Conservation (phyloP, 2,329 filamentous ascomycete species). For the Pseudomassariella vexata region DNA sequence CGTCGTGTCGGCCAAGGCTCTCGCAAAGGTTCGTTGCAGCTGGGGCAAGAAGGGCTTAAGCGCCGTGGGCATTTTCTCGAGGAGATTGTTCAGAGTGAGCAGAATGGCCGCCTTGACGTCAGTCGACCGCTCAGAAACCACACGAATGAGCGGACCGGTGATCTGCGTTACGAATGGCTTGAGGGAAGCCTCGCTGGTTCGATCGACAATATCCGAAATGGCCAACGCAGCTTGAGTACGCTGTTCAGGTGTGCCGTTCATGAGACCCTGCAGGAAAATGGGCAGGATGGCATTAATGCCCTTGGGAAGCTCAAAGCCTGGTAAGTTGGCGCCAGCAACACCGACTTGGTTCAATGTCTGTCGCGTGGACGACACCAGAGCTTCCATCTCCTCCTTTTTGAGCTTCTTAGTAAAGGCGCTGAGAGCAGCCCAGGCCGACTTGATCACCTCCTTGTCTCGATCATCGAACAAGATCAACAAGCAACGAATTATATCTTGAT, state of each 20-base stretch:
- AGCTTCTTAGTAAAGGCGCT: conserved; percentile 83
- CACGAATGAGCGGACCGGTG: conserved; percentile 93
- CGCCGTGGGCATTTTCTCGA: conserved; percentile 94
- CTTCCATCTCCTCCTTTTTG: conserved; percentile 97
- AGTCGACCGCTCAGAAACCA: conserved; percentile 91
- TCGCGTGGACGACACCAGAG: conserved; percentile 77
- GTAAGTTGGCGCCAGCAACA: conserved; percentile 74
- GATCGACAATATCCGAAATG: conserved; percentile 92
- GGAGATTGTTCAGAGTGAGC: conserved; percentile 85
- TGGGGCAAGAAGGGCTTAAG: conserved; percentile 97
- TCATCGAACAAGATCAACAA: conserved; percentile 92
- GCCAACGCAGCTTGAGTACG: conserved; percentile 85
- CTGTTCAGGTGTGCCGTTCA: conserved; percentile 93
- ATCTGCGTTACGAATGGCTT: conserved; percentile 97
- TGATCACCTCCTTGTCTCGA: conserved; percentile 74
- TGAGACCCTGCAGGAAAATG: conserved; percentile 94
- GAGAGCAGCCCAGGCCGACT: conserved; percentile 82
- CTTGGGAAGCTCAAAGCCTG: conserved; percentile 89
- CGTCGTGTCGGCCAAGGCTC: conserved; percentile 86
- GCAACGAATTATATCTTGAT: conserved; percentile 88
- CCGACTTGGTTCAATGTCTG: conserved; percentile 85
- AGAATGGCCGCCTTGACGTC: conserved; percentile 96
- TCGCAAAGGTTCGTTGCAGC: conserved; percentile 92
- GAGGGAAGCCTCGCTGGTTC: conserved; percentile 79
- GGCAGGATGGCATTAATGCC: conserved; percentile 94